phyloP scores from a whole-genome alignment of 2,329 filamentous ascomycete species.

The Fusarium guadeloupense region DNA sequence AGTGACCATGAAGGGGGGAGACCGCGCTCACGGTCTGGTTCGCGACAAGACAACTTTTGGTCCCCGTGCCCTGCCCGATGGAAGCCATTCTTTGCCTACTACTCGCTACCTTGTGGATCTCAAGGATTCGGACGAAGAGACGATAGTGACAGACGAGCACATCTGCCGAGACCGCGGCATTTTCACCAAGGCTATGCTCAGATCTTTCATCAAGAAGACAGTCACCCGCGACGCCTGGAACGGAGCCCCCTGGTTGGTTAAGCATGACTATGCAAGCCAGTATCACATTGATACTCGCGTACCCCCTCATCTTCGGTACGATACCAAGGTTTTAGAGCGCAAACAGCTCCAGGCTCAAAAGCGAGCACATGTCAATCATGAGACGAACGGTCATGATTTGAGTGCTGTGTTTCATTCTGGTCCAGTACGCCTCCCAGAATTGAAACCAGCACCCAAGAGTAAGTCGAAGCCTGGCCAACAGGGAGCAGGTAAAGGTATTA shows the following conservation, averaged over 20 bases:
- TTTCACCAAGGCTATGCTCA: constrained; percentile 93
- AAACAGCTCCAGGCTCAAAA: constrained; percentile 76
- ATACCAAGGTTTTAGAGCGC: constrained; percentile 79
- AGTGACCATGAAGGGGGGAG: constrained; percentile 74
- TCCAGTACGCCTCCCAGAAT: constrained; percentile 71
- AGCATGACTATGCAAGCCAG: constrained; percentile 80
- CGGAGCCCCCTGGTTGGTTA: constrained; percentile 96
- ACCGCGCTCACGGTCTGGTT: constrained; percentile 77
- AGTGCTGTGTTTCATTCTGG: constrained; percentile 51
- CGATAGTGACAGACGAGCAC: constrained; percentile 81
- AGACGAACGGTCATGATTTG: constrained; percentile 53
- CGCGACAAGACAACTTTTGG: constrained; percentile 86
- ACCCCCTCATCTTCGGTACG: constrained; percentile 82
- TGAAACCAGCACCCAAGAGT: constrained; percentile 77
- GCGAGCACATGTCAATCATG: constrained; percentile 61
- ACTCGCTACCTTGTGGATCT: constrained; percentile 85
- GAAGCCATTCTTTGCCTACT: constrained; percentile 74
- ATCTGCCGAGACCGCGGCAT: constrained; percentile 87
- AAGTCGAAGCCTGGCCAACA: constrained; percentile 63
- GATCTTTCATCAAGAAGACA: constrained; percentile 94
- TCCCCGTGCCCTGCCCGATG: constrained; percentile 67
- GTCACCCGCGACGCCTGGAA: constrained; percentile 93
- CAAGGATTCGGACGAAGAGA: constrained; percentile 75
- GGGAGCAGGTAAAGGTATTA: constrained; percentile 55
- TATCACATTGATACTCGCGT: constrained; percentile 91